phyloP scores from a whole-genome alignment of 1,139 yeast species.

The Yamadazyma atlantica region DNA sequence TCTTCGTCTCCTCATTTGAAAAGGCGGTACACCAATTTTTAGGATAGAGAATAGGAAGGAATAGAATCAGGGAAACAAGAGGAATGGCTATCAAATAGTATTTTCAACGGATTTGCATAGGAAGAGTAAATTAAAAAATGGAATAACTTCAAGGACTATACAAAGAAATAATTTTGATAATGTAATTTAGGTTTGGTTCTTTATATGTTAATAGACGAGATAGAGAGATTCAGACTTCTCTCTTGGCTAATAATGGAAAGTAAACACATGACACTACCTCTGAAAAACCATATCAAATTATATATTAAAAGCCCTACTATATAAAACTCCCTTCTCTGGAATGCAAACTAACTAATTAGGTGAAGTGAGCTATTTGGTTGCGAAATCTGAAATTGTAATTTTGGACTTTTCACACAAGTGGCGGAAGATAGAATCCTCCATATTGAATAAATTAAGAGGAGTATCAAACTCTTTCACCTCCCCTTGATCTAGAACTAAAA shows the following conservation, averaged over 20 bases:
- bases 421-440: conserved; percentile 36
- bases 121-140: too few relatives aligned
- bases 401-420: conserved; percentile 41
- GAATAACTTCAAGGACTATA: too few relatives aligned
- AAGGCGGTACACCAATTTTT: conserved; percentile 19
- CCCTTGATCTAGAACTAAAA: conserved; percentile 56
- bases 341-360: too few relatives aligned
- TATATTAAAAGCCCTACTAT: background rate
- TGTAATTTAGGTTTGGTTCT: too few relatives aligned
- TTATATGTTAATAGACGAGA: too few relatives aligned
- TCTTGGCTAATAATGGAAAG: too few relatives aligned
- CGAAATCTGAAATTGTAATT: conserved; percentile 13
- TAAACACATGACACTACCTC: too few relatives aligned
- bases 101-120: too few relatives aligned
- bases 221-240: too few relatives aligned
- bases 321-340: background rate
- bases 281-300: too few relatives aligned
- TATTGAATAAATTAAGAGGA: conserved; percentile 40
- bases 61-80: background rate
- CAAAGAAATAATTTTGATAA: too few relatives aligned
- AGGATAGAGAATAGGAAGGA: background rate
- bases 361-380: background rate
- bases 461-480: conserved; percentile 48
- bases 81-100: too few relatives aligned
- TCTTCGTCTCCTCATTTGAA: conserved; percentile 40